Conservation (phyloP, 306 rosid genomes). For the Comarum palustre region DNA sequence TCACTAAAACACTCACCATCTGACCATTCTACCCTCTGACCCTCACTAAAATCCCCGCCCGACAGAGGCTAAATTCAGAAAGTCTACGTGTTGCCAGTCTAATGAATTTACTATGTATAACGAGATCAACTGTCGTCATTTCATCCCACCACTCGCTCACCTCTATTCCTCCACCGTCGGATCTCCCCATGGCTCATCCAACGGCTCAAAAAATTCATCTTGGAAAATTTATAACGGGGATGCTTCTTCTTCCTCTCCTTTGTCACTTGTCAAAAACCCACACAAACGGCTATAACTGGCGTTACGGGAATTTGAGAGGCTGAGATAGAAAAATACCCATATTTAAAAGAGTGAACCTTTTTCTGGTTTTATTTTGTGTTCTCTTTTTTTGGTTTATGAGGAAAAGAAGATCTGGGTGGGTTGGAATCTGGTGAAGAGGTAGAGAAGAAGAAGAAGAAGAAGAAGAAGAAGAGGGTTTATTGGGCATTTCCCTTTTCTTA, state of each 20-base stretch:
- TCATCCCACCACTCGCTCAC: background rate
- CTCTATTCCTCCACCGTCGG: background rate
- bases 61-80: background rate
- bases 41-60: background rate
- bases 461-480: background rate
- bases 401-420: conserved; percentile 1
- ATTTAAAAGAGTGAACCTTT: conserved; percentile 28
- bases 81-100: background rate
- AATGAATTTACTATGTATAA: background rate
- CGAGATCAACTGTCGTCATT: conserved; percentile 15
- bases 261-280: conserved; percentile 33
- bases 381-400: background rate
- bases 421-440: background rate
- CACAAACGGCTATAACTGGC: conserved; percentile 79
- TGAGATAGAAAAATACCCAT: conserved; percentile 9
- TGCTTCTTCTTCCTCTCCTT: background rate
- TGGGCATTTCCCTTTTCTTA: background rate
- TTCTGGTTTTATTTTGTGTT: conserved; percentile 12
- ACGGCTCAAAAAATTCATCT: background rate
- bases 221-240: background rate
- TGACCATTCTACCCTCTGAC: background rate
- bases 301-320: conserved; percentile 34
- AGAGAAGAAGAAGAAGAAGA: background rate
- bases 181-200: background rate
- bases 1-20: background rate